Conservation (phyloP, 495 filamentous ascomycete genomes). For the Xylaria venustula region DNA sequence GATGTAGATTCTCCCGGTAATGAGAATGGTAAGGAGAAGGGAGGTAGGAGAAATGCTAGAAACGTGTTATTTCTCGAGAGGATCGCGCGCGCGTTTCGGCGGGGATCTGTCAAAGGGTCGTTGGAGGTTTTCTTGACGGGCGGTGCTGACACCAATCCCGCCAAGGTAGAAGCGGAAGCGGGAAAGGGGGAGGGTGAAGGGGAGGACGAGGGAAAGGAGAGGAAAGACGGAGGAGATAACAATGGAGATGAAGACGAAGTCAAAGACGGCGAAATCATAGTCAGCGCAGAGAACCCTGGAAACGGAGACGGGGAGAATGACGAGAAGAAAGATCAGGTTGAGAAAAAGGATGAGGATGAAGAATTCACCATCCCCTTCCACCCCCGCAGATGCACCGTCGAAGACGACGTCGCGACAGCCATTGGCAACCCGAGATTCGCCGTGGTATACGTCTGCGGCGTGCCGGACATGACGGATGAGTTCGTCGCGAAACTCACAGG, state of each 20-base stretch:
- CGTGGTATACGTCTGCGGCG: conserved; percentile 77
- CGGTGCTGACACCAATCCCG: not conserved
- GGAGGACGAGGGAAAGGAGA: not conserved
- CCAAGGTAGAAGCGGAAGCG: conserved; percentile 1
- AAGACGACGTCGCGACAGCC: conserved; percentile 47
- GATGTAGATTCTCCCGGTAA: no score
- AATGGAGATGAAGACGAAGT: no score
- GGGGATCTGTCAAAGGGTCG: conserved; percentile 24
- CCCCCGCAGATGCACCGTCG: conserved; percentile 46
- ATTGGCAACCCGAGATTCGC: conserved; percentile 46
- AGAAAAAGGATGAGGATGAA: conserved; percentile 3
- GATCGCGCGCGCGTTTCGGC: conserved; percentile 34
- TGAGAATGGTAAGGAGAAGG: no score
- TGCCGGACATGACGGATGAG: conserved; percentile 76
- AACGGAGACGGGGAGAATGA: conserved; percentile 1
- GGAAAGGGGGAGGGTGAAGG: no score
- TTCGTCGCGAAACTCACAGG: conserved; percentile 57
- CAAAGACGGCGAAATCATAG: no score
- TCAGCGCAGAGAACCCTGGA: not conserved
- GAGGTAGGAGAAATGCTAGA: not conserved
- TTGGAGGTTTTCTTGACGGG: conserved; percentile 37
- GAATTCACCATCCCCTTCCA: conserved; percentile 32
- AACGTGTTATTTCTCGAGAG: conserved; percentile 47
- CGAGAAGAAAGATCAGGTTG: conserved; percentile 19
- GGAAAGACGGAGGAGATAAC: not conserved